phyloP scores from a whole-genome alignment of 345 rosid species.

The Erucastrum elatum region DNA sequence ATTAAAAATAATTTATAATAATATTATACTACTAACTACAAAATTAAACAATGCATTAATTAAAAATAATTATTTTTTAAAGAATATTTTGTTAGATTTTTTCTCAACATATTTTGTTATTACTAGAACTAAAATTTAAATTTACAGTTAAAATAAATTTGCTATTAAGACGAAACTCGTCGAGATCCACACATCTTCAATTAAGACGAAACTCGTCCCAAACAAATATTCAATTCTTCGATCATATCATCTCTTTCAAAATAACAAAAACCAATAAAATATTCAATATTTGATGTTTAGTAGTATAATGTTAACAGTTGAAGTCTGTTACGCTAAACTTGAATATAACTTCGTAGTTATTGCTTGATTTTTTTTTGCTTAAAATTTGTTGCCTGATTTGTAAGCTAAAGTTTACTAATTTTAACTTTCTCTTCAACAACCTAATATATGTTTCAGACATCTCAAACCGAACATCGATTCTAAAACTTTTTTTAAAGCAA shows the following conservation, averaged over 20 bases:
- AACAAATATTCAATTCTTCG: neutral
- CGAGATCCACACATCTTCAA: neutral
- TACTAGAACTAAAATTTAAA: no score
- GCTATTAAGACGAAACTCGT: no score
- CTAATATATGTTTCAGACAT: neutral
- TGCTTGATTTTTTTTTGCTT: no score
- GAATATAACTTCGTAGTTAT: no score
- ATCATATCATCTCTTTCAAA: neutral
- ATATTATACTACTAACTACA: no score
- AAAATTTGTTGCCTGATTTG: neutral
- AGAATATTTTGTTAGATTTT: no score
- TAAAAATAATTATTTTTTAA: no score
- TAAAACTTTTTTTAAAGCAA: neutral
- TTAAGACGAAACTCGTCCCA: neutral
- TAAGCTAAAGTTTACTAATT: neutral
- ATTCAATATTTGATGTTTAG: neutral
- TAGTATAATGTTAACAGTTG: neutral
- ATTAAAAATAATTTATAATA: no score
- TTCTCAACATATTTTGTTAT: no score
- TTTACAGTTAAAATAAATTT: no score
- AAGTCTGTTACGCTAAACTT: neutral
- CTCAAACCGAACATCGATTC: neutral
- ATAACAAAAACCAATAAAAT: neutral
- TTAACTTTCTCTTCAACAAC: neutral
- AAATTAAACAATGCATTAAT: no score